These are phyloP conservation scores for Globisporangium abappressorium DNA, from an alignment of 352 stramenopile genomes.

Conservation along the genomic window DNA sequence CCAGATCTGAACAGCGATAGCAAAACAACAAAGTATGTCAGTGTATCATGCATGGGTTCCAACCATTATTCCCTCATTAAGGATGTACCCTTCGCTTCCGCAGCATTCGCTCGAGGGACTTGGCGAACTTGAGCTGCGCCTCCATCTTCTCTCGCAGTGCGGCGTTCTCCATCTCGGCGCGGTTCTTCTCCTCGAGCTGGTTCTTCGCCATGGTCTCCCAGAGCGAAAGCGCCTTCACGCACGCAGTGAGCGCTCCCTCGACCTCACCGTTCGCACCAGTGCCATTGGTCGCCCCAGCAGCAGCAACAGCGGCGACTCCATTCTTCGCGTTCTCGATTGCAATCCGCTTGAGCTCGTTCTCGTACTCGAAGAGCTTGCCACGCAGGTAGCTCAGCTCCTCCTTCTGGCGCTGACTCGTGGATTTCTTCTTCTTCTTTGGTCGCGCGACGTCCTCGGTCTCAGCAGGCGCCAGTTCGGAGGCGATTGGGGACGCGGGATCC, in stretches of 20 bases:
- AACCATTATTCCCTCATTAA: no score
- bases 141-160: conserved; percentile 2
- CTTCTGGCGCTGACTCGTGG: conserved; percentile 13
- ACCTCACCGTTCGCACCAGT: not conserved
- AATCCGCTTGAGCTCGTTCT: conserved; percentile 4
- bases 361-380: conserved; percentile 8
- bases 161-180: conserved; percentile 12
- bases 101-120: conserved; percentile 13
- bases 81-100: conserved; percentile 7
- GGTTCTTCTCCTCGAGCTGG: conserved; percentile 13
- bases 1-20: not conserved
- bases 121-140: conserved; percentile 15
- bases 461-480: not conserved
- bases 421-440: conserved; percentile 9
- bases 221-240: not conserved
- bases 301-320: not conserved
- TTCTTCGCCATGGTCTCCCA: conserved; percentile 8
- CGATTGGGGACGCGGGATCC: not conserved
- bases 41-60: no score
- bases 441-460: not conserved
- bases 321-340: not conserved
- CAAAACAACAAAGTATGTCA: not conserved
- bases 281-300: not conserved
- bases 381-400: conserved; percentile 15
- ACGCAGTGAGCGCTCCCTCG: not conserved